phyloP scores from a whole-genome alignment of 352 stramenopile species.

The Pythium dissimile region DNA sequence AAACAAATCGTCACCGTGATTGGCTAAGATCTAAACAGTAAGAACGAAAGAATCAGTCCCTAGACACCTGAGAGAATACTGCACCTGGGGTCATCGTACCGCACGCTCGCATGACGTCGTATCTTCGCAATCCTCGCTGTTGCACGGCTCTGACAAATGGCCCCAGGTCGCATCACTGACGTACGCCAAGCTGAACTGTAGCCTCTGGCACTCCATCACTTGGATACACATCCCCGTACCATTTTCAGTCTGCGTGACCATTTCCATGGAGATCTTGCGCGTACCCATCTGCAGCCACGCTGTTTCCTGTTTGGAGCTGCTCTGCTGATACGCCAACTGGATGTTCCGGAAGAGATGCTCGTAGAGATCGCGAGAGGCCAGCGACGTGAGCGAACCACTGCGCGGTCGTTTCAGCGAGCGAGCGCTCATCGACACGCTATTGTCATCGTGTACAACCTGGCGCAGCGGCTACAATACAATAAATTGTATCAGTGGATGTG shows the following conservation, averaged over 20 bases:
- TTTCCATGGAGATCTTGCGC: slow-evolving; percentile 16
- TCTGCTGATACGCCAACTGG: slow-evolving; percentile 4
- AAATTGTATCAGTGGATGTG: not conserved
- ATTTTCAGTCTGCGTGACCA: not conserved
- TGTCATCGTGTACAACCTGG: too few species aligned
- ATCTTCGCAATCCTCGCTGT: not conserved
- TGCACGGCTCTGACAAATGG: not conserved
- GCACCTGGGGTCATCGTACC: not conserved
- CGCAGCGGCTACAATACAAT: too few species aligned
- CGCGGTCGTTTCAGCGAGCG: not conserved
- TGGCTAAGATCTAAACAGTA: not conserved
- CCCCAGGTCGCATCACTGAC: slow-evolving; percentile 9
- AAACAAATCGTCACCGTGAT: slow-evolving; percentile 10
- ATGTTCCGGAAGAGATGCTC: slow-evolving; percentile 12
- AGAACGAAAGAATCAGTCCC: not conserved
- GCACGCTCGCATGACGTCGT: not conserved
- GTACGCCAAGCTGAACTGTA: slow-evolving; percentile 2
- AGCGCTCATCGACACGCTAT: not conserved
- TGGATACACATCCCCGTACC: slow-evolving; percentile 1
- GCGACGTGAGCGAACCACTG: not conserved
- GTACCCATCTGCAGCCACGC: slow-evolving; percentile 6
- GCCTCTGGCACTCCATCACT: slow-evolving; percentile 15
- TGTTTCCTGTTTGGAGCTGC: not conserved
- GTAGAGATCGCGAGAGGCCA: not conserved
- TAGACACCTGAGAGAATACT: not conserved